These are phyloP conservation scores for Schizochytrium sp. DNA, from an alignment of 108 stramenopile genomes.

Conservation along the genomic window DNA sequence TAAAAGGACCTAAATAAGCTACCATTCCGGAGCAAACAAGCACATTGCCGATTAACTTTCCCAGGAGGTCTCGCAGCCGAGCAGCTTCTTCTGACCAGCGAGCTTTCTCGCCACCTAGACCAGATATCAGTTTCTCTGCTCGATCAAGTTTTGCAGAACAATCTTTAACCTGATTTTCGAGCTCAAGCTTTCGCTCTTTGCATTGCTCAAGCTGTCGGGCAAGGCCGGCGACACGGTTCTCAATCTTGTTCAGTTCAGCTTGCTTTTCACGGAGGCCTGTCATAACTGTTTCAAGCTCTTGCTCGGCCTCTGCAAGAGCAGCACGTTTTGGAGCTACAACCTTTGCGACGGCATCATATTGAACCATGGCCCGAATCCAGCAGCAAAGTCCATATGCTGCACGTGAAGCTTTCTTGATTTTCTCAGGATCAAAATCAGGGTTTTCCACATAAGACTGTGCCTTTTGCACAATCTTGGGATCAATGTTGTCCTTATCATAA, in stretches of 20 bases:
- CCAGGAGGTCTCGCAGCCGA: conserved; percentile 63
- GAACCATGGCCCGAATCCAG: conserved; percentile 79
- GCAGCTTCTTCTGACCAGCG: conserved; percentile 70
- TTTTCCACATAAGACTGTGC: conserved; percentile 62
- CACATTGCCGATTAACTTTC: conserved; percentile 76
- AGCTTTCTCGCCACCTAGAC: conserved; percentile 76
- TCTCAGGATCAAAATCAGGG: conserved; percentile 74
- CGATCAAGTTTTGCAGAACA: conserved; percentile 75
- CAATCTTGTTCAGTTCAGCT: conserved; percentile 71
- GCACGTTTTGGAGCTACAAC: conserved; percentile 75
- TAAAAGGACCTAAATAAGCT: conserved; percentile 80
- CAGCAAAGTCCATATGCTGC: conserved; percentile 78
- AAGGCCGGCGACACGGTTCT: conserved; percentile 77
- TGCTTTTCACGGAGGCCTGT: conserved; percentile 71
- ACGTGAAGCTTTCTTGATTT: conserved; percentile 73
- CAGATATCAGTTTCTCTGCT: conserved; percentile 76
- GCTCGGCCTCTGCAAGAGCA: conserved; percentile 76
- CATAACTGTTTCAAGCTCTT: conserved; percentile 68
- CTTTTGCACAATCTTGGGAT: conserved; percentile 70
- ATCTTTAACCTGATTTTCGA: conserved; percentile 65
- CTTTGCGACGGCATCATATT: conserved; percentile 78
- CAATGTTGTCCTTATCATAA: conserved; percentile 80
- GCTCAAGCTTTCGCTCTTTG: conserved; percentile 52
- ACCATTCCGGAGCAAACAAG: conserved; percentile 76
- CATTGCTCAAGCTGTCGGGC: conserved; percentile 66